Percentiles rank a stretch among this genome's conserved stretches.
Evolutionary conservation across 2,329 filamentous ascomycete genomes (phyloP).

Genomic region (Ophiostoma pallidulum): DNA sequence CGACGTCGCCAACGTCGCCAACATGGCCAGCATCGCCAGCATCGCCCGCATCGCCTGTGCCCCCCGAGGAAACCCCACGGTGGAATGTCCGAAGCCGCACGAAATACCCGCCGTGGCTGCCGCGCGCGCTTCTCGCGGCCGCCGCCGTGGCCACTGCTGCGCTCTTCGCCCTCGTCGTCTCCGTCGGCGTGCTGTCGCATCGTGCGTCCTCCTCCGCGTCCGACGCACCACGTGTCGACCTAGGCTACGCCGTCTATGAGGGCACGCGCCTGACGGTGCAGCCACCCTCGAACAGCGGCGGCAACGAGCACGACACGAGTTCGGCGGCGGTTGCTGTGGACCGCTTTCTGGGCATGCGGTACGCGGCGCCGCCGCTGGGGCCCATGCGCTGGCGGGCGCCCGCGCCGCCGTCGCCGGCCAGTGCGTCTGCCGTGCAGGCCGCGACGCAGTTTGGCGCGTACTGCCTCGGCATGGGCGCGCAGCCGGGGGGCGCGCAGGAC

Average conservation of each 20-base stretch:
- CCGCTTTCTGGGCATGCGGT: slow-evolving; percentile 34
- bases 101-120: too few species aligned
- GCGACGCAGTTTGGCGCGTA: slow-evolving; percentile 1
- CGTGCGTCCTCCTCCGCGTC: not conserved
- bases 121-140: too few species aligned
- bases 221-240: slow-evolving; percentile 8
- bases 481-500: not conserved
- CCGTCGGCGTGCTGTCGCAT: not conserved
- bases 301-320: not conserved
- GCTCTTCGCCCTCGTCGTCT: not conserved
- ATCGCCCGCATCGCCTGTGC: too few species aligned
- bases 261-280: slow-evolving; percentile 2
- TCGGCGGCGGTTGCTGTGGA: slow-evolving; percentile 19
- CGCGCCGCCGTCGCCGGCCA: slow-evolving; percentile 24
- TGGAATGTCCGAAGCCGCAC: too few species aligned
- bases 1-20: too few species aligned
- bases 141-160: not conserved
- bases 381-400: slow-evolving; percentile 32
- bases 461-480: slow-evolving; percentile 31
- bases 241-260: slow-evolving; percentile 13
- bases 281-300: not conserved
- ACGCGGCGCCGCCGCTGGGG: slow-evolving; percentile 32
- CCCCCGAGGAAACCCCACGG: too few species aligned
- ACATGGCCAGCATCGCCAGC: too few species aligned
- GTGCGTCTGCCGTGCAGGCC: slow-evolving; percentile 21